Conservation (phyloP, 805 yeast species). For the Kodamaea leandrae region DNA sequence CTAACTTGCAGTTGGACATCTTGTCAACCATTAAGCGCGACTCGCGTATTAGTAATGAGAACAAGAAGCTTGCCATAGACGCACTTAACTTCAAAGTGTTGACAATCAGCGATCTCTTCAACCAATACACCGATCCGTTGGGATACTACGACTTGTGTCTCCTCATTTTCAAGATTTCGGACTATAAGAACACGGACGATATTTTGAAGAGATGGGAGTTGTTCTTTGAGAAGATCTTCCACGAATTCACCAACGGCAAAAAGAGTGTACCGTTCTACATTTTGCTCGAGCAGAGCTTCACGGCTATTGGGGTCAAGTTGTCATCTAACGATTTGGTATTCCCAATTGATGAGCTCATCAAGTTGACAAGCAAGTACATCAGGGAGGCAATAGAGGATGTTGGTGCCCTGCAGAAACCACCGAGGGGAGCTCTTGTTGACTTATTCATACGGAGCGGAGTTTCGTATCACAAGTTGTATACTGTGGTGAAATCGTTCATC, state of each 20-base stretch:
- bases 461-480: constrained; percentile 62
- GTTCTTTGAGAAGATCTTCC: constrained; percentile 51
- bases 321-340: constrained; percentile 72
- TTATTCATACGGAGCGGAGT: constrained; percentile 65
- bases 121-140: constrained; percentile 81
- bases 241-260: constrained; percentile 26
- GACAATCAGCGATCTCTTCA: constrained; percentile 75
- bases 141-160: constrained; percentile 84
- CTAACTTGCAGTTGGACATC: constrained; percentile 76
- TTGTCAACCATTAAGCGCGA: constrained; percentile 50
- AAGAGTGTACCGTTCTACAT: constrained; percentile 39
- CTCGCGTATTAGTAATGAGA: constrained; percentile 45
- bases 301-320: constrained; percentile 59
- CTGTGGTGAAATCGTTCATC: constrained; percentile 57
- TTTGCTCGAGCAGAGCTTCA: constrained; percentile 37
- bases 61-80: constrained; percentile 49
- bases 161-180: constrained; percentile 76
- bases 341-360: constrained; percentile 70
- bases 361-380: constrained; percentile 59
- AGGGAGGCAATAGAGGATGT: constrained; percentile 35
- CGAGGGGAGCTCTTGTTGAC: constrained; percentile 59
- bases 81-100: constrained; percentile 63
- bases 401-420: constrained; percentile 30
- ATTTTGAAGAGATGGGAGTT: constrained; percentile 78
- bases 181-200: constrained; percentile 80